These are phyloP conservation scores for Centella asiatica DNA, from an alignment of 129 eudicot genomes.

Conservation along the genomic window DNA sequence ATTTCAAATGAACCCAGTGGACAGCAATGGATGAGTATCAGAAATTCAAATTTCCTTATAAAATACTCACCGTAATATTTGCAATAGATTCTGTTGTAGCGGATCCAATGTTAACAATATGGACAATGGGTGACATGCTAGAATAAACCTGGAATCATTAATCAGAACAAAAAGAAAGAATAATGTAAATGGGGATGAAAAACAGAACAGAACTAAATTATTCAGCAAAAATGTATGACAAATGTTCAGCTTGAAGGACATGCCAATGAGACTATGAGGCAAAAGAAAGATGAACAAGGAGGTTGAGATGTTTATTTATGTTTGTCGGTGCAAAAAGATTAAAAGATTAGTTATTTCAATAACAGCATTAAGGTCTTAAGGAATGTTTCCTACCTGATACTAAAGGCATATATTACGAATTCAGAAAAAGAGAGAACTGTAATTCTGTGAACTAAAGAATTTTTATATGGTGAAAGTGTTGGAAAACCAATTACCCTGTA, in stretches of 20 bases:
- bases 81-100: conserved; percentile 70
- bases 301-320: background rate
- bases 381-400: no score
- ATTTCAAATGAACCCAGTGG: background rate
- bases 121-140: conserved; percentile 83
- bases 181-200: background rate
- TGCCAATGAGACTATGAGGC: background rate
- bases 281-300: background rate
- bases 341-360: no score
- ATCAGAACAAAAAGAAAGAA: conserved; percentile 1
- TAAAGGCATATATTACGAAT: no score
- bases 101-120: conserved; percentile 75
- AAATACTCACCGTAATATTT: conserved; percentile 58
- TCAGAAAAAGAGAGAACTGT: no score
- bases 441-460: no score
- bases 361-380: no score
- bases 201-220: background rate
- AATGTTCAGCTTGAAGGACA: background rate
- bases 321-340: no score
- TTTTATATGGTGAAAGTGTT: no score
- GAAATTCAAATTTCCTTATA: no score
- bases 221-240: background rate
- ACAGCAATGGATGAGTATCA: no score
- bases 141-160: conserved; percentile 64
- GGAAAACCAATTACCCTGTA: no score